phyloP scores from a whole-genome alignment of 805 yeast species.

The Yarrowia sp. region DNA sequence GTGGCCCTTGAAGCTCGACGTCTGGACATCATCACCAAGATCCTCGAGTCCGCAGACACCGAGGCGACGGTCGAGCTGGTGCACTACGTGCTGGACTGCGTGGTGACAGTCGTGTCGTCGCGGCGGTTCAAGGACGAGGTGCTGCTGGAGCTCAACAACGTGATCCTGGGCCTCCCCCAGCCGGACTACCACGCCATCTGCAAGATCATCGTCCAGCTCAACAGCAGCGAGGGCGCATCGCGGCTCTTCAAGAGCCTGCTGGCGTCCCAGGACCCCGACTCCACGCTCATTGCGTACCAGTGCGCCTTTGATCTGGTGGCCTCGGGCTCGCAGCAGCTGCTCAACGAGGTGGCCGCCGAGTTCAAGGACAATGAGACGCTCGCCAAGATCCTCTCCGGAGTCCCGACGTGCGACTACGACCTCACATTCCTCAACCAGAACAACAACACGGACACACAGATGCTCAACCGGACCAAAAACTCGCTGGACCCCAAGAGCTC shows the following conservation, averaged over 20 bases:
- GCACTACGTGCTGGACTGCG: slow-evolving; percentile 66
- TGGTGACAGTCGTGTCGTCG: slow-evolving; percentile 64
- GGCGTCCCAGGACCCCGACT: slow-evolving; percentile 39
- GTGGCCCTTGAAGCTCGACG: slow-evolving; percentile 86
- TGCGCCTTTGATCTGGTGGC: slow-evolving; percentile 92
- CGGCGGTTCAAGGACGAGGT: slow-evolving; percentile 65
- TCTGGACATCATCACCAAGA: slow-evolving; percentile 67
- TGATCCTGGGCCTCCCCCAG: slow-evolving; percentile 54
- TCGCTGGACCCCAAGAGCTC: slow-evolving; percentile 88
- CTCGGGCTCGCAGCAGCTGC: slow-evolving; percentile 85
- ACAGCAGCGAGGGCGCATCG: slow-evolving; percentile 69
- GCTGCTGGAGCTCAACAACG: slow-evolving; percentile 58
- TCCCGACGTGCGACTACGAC: slow-evolving; percentile 90
- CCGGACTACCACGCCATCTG: slow-evolving; percentile 84
- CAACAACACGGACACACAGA: slow-evolving; percentile 79
- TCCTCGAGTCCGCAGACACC: slow-evolving; percentile 24
- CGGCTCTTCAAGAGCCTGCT: slow-evolving; percentile 64
- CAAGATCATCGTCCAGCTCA: slow-evolving; percentile 83
- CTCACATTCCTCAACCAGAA: slow-evolving; percentile 83
- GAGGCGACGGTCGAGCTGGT: slow-evolving; percentile 42
- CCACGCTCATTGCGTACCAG: slow-evolving; percentile 73
- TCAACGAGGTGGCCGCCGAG: slow-evolving; percentile 49
- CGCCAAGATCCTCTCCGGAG: slow-evolving; percentile 75
- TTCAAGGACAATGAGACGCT: slow-evolving; percentile 43
- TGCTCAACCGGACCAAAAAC: slow-evolving; percentile 77